These are phyloP conservation scores for Metschnikowia arizonensis DNA, from an alignment of 805 yeast genomes.

Conservation along the genomic window DNA sequence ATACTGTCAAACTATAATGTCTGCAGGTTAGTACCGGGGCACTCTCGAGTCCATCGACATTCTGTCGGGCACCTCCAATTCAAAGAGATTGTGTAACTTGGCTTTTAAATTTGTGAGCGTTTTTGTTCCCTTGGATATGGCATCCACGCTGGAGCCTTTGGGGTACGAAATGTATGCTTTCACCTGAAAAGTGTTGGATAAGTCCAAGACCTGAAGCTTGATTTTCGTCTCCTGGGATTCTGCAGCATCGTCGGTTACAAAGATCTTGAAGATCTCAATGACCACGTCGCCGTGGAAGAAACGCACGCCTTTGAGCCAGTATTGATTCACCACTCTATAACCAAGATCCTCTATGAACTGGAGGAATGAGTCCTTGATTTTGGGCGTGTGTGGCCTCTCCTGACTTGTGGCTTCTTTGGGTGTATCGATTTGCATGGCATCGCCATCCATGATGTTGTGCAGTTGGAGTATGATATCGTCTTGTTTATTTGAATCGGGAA, in stretches of 20 bases:
- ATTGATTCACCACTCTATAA: slow-evolving; percentile 59
- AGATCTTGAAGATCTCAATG: slow-evolving; percentile 53
- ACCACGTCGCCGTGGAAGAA: slow-evolving; percentile 59
- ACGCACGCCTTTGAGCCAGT: slow-evolving; percentile 56
- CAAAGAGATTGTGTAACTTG: slow-evolving; percentile 64
- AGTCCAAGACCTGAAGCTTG: slow-evolving; percentile 41
- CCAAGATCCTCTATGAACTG: slow-evolving; percentile 61
- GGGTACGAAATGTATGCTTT: slow-evolving; percentile 69
- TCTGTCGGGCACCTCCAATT: slow-evolving; percentile 71
- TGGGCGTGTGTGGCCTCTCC: neutral
- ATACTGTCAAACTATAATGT: slow-evolving; percentile 6
- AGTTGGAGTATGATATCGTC: neutral
- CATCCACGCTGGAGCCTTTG: slow-evolving; percentile 70
- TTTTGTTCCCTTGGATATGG: slow-evolving; percentile 59
- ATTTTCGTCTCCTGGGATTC: slow-evolving; percentile 23
- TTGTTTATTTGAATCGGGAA: neutral
- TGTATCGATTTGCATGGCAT: slow-evolving; percentile 6
- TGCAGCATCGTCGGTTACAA: slow-evolving; percentile 32
- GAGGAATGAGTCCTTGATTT: slow-evolving; percentile 35
- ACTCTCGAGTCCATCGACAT: slow-evolving; percentile 77
- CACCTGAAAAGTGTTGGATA: slow-evolving; percentile 54
- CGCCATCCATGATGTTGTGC: neutral
- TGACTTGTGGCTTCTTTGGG: neutral
- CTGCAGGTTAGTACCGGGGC: slow-evolving; percentile 7
- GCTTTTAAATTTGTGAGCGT: slow-evolving; percentile 59